Base-by-base conservation (phyloP, 1,284 basidiomycete species). In the Butyriboletus appendiculatus region DNA sequence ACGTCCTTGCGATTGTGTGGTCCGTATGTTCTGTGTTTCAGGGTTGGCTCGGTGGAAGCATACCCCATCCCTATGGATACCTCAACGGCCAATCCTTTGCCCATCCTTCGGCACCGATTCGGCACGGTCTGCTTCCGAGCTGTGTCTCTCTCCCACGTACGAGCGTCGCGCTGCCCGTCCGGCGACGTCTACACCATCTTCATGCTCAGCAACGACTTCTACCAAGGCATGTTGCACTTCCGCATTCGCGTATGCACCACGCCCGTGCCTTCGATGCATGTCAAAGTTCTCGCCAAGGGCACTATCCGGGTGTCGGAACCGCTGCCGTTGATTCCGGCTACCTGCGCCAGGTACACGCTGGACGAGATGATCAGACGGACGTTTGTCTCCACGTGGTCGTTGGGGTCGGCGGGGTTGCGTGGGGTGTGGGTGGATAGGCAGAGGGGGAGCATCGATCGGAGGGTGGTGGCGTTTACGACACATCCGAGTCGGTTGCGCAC, bases 201-300 rank as follows among this genome's bases (percentile, higher is more conserved):
- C 16, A 68, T 81, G 55, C 72, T 84, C 47, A 76, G 76, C n/a
- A 78, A 77, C 59, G 81, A 84, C 57, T 69, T 79, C 38, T 71
- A 81, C 18, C 75, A 76, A 59, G 82, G 83, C 0, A 71, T 83
- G 22, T 82, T 77, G 60, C 76, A 78, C 53, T 84, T 76, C 57
- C 52, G 63, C 16, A 70, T 81, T 20, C 61, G 64, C 20, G 59
- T 76, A 26, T 54, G 59, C 14, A 52, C 66, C 22, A 47, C 52
- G 5, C 54, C 49, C 18, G 43, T 48, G 24, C 58, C 66, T 30
- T 46, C 66, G 20, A 63, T 77, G 24, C 58, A 62, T 6, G 68
- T 76, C 12, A 54, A 57, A 12, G 63, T 75, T 0, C 54, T 74
- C 11, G 70, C 68, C 5, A 65, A 63, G 18, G 70, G 73, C 15